These are phyloP conservation scores for Aspergillus conjunctus DNA, from an alignment of 495 filamentous ascomycete genomes.

Conservation along the genomic window DNA sequence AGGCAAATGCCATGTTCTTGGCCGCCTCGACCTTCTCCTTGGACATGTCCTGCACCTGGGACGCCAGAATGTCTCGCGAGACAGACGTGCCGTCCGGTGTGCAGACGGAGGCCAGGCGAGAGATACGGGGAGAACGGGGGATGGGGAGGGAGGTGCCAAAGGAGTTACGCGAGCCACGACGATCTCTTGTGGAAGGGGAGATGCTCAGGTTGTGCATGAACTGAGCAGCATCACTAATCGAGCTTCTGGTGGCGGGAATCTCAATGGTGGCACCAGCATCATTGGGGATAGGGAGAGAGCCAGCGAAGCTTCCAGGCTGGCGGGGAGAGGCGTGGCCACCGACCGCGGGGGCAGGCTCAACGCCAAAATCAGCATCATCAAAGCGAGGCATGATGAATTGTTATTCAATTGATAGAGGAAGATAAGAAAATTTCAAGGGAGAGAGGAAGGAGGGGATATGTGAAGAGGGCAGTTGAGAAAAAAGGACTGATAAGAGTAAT, in stretches of 20 bases:
- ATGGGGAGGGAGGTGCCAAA: constrained; percentile 79
- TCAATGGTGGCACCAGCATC: constrained; percentile 62
- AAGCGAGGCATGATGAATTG: constrained; percentile 62
- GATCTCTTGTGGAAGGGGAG: constrained; percentile 65
- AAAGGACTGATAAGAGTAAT: constrained; percentile 19
- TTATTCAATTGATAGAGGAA: constrained; percentile 9
- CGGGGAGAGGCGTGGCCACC: constrained; percentile 35
- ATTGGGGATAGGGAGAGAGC: constrained; percentile 51
- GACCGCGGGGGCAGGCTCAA: constrained; percentile 39
- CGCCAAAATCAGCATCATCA: constrained; percentile 58
- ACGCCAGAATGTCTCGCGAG: constrained; percentile 69
- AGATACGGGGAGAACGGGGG: constrained; percentile 68
- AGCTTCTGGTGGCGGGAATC: constrained; percentile 69
- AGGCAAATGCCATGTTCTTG: constrained; percentile 81
- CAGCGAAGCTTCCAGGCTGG: constrained; percentile 31
- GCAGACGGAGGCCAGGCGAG: constrained; percentile 61
- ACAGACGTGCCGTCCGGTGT: constrained; percentile 48
- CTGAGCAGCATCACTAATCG: constrained; percentile 66
- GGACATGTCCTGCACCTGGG: constrained; percentile 72
- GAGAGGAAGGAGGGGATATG: constrained; percentile 14
- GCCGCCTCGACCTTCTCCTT: constrained; percentile 65
- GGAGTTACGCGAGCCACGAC: constrained; percentile 74
- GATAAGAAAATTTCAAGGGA: background rate
- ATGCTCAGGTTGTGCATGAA: constrained; percentile 76
- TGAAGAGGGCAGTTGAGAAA: constrained; percentile 12